Evolutionary conservation across 163 green algal species (phyloP), one percentile per base, ranked within the genome.

Genomic region (Chlamydomonas reinhardtii): DNA sequence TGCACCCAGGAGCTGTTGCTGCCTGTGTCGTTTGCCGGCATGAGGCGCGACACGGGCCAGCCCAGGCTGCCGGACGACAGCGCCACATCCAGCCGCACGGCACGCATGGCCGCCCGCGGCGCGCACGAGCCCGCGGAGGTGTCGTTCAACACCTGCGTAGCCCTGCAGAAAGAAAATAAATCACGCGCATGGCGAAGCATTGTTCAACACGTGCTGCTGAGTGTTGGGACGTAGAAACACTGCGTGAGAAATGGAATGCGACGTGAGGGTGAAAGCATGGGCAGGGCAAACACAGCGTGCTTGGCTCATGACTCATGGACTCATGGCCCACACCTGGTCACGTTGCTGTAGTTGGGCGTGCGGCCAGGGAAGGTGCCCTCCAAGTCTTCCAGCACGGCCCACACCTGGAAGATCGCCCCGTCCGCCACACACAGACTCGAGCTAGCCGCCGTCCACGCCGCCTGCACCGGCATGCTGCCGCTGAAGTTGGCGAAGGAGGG

Each of bases 381-480:
- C 12, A 54, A 52, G 77, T 92, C 89, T 27, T 91, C 74, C 31
- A 74, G 69, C 27, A 92, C 86, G 52, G 81, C 89, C 76, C 89
- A 92, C 19, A 92, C 34, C 54, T 86, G 31, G 16, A 91, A 56
- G 16, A 37, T 54, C 2, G 79, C 71, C 20, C 85, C 85, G 54
- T 88, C 86, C 12, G 76, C 81, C 0, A 92, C 78, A 77, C 89
- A 92, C 5, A 73, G 32, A 20, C 24, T 43, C 2, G 34, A 71
- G 14, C n/a, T 71, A 12, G 78, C 65, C 8, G 52, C 4, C 25
- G 34, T 29, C 4, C 61, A 25, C 0, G 89, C 81, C 25, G 54
- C n/a, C 0, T 76, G 54, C 29, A 91, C 8, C 29, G 19, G 2
- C 27, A 86, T 8, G 12, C 54, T 39, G 59, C 71, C 82, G 37